Conservation (phyloP, 805 yeast species). For the Starmera pachycereana region DNA sequence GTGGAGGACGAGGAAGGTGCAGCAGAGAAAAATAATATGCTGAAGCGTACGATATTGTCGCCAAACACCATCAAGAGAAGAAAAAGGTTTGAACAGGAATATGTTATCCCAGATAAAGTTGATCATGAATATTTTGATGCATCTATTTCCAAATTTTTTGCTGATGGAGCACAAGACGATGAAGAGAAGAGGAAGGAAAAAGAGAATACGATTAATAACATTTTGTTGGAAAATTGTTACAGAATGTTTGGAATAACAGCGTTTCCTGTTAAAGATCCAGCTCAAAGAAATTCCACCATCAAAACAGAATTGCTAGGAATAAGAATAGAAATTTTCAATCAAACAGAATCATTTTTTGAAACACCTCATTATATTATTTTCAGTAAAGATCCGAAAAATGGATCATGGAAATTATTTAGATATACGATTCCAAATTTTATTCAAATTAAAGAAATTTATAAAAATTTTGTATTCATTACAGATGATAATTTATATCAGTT, state of each 20-base stretch:
- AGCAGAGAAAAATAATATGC: constrained; percentile 1
- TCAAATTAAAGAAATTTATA: constrained; percentile 8
- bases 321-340: constrained; percentile 29
- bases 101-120: constrained; percentile 13
- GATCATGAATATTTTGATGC: constrained; percentile 18
- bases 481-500: constrained; percentile 8
- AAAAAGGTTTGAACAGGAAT: constrained; percentile 8
- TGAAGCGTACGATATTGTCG: not conserved
- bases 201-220: constrained; percentile 8
- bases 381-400: constrained; percentile 17
- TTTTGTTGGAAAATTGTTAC: constrained; percentile 23
- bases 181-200: not conserved
- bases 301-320: constrained; percentile 23
- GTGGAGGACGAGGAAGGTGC: constrained; percentile 2
- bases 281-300: constrained; percentile 12
- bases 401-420: constrained; percentile 24
- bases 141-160: constrained; percentile 14
- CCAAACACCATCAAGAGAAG: constrained; percentile 1
- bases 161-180: not conserved
- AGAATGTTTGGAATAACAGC: constrained; percentile 29
- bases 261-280: constrained; percentile 28
- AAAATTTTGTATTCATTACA: constrained; percentile 8
- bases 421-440: constrained; percentile 25
- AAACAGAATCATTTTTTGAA: constrained; percentile 17
- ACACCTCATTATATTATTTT: constrained; percentile 26